Conservation (phyloP, 2,329 filamentous ascomycete genomes). For the Falciphora oryzae region DNA sequence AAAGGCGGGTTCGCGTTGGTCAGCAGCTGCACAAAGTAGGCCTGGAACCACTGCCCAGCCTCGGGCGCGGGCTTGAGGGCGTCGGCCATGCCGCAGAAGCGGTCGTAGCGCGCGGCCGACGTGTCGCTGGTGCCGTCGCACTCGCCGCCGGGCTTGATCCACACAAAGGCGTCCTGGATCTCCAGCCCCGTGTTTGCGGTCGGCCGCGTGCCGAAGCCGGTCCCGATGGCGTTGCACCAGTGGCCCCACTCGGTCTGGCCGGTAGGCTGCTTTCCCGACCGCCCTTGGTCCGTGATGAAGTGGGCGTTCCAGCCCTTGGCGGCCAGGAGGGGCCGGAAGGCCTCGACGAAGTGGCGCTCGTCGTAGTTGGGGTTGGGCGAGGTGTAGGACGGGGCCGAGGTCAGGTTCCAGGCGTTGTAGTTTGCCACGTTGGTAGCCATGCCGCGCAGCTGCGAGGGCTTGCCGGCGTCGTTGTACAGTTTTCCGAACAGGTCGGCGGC, state of each 20-base stretch:
- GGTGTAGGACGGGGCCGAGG: slow-evolving; percentile 39
- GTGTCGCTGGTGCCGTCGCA: slow-evolving; percentile 47
- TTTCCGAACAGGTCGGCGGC: slow-evolving; percentile 41
- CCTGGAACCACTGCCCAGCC: slow-evolving; percentile 63
- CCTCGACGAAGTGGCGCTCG: slow-evolving; percentile 51
- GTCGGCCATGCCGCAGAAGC: slow-evolving; percentile 44
- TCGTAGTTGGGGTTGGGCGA: slow-evolving; percentile 41
- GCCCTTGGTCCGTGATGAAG: slow-evolving; percentile 47
- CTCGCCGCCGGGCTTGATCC: slow-evolving; percentile 63
- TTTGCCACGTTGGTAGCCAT: slow-evolving; percentile 54
- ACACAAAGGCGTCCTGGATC: slow-evolving; percentile 61
- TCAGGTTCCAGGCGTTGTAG: slow-evolving; percentile 45
- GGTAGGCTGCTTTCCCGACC: slow-evolving; percentile 53
- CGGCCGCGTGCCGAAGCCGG: slow-evolving; percentile 60
- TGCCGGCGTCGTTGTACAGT: slow-evolving; percentile 45
- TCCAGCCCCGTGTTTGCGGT: slow-evolving; percentile 54
- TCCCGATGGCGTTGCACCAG: slow-evolving; percentile 61
- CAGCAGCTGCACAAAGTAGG: slow-evolving; percentile 52
- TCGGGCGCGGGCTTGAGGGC: slow-evolving; percentile 61
- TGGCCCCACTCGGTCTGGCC: slow-evolving; percentile 57
- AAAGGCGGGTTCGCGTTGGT: slow-evolving; percentile 51
- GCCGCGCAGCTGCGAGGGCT: slow-evolving; percentile 44
- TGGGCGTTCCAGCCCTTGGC: slow-evolving; percentile 37
- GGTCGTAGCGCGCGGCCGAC: slow-evolving; percentile 44
- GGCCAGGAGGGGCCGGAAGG: slow-evolving; percentile 58